Conservation (phyloP, 2,329 filamentous ascomycete species). For the Hypoxylon rubiginosum region DNA sequence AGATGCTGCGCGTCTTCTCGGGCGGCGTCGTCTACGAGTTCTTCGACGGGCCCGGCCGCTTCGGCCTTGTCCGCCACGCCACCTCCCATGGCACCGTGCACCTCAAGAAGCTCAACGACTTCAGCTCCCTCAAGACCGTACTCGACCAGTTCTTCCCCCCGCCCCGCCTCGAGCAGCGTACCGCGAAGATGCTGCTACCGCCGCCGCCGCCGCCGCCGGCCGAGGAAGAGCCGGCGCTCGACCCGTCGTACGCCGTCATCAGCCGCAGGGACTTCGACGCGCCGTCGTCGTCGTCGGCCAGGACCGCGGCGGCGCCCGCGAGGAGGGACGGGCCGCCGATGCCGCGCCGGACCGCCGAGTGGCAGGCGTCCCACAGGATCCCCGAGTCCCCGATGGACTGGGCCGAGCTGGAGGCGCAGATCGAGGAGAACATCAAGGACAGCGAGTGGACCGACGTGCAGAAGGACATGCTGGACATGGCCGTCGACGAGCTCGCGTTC, state of each 20-base stretch:
- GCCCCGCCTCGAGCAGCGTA: not conserved
- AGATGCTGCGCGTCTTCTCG: slow-evolving; percentile 68
- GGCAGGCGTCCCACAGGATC: slow-evolving; percentile 3
- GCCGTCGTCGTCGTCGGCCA: too few species aligned
- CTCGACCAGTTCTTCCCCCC: slow-evolving; percentile 6
- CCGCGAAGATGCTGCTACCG: too few species aligned
- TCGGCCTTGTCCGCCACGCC: slow-evolving; percentile 57
- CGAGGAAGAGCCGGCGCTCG: not conserved
- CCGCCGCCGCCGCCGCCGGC: too few species aligned
- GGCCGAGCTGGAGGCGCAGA: slow-evolving; percentile 22
- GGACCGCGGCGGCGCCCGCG: too few species aligned
- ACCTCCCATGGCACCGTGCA: not conserved
- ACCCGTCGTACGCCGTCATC: not conserved
- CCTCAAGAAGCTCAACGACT: slow-evolving; percentile 30
- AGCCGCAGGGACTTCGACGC: not conserved
- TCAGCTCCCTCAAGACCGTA: slow-evolving; percentile 20
- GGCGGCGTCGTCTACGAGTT: slow-evolving; percentile 74
- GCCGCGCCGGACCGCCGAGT: slow-evolving; percentile 4
- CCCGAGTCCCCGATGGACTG: slow-evolving; percentile 42
- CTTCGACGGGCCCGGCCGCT: slow-evolving; percentile 64
- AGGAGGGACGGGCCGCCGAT: slow-evolving; percentile 17
- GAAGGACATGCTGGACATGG: slow-evolving; percentile 20
- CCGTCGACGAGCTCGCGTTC: slow-evolving; percentile 30
- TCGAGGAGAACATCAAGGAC: slow-evolving; percentile 27
- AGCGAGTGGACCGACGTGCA: slow-evolving; percentile 44